Percentiles rank a stretch among this genome's conserved stretches.
Evolutionary conservation across 805 yeast genomes (phyloP).

Genomic region (Metschnikowia aberdeeniae): DNA sequence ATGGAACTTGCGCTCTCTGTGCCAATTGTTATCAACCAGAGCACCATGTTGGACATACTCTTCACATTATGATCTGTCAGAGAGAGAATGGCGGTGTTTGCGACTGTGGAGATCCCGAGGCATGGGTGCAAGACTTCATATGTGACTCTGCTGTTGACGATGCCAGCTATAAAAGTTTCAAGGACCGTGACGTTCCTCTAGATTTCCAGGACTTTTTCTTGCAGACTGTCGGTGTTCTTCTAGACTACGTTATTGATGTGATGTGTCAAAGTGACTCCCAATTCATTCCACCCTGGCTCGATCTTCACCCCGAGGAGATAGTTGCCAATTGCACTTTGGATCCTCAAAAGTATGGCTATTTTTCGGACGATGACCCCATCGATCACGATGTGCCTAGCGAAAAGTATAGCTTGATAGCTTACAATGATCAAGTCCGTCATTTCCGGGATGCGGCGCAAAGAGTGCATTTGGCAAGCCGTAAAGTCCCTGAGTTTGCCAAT

Average conservation of each 20-base stretch:
- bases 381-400: slow-evolving; percentile 35
- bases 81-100: slow-evolving; percentile 77
- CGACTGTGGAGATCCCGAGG: slow-evolving; percentile 88
- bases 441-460: slow-evolving; percentile 68
- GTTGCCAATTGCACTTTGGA: slow-evolving; percentile 32
- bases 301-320: slow-evolving; percentile 22
- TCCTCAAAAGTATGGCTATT: slow-evolving; percentile 40
- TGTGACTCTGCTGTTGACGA: slow-evolving; percentile 40
- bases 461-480: slow-evolving; percentile 59
- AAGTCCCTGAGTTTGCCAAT: slow-evolving; percentile 59
- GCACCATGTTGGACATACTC: slow-evolving; percentile 69
- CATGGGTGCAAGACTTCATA: slow-evolving; percentile 55
- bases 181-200: slow-evolving; percentile 32
- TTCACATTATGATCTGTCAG: slow-evolving; percentile 58
- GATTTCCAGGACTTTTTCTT: slow-evolving; percentile 37
- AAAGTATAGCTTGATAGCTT: slow-evolving; percentile 54
- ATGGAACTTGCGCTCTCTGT: slow-evolving; percentile 83
- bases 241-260: slow-evolving; percentile 63
- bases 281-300: slow-evolving; percentile 25
- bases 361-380: slow-evolving; percentile 33
- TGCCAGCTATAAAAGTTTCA: slow-evolving; percentile 9
- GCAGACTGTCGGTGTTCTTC: slow-evolving; percentile 41
- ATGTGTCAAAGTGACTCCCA: slow-evolving; percentile 47
- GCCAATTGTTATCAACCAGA: slow-evolving; percentile 66
- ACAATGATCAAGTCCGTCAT: slow-evolving; percentile 79